Percentiles rank a stretch among this genome's conserved stretches.
Evolutionary conservation across 805 yeast species (phyloP).

Genomic region (Saccharomycopsis sp.): DNA sequence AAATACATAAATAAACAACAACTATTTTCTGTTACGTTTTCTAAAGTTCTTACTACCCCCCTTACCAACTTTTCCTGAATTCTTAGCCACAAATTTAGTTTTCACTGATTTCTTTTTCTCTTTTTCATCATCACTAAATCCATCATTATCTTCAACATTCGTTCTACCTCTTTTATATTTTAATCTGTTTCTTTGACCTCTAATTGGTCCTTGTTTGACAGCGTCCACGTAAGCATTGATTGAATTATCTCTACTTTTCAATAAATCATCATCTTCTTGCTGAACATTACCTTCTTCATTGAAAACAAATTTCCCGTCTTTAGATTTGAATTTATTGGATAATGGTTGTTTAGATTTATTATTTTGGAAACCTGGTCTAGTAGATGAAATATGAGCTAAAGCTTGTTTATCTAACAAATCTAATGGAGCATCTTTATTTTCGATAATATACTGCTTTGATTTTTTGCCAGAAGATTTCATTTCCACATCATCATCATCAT

Average conservation of each 20-base stretch:
- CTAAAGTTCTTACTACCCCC: slow-evolving; percentile 7
- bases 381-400: slow-evolving; percentile 78
- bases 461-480: slow-evolving; percentile 20
- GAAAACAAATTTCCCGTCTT: slow-evolving; percentile 62
- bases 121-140: slow-evolving; percentile 34
- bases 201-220: slow-evolving; percentile 81
- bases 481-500: slow-evolving; percentile 19
- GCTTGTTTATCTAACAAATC: slow-evolving; percentile 82
- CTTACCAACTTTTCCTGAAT: background rate
- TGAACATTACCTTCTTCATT: slow-evolving; percentile 34
- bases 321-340: slow-evolving; percentile 33
- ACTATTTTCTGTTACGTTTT: background rate
- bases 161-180: slow-evolving; percentile 65
- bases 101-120: background rate
- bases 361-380: slow-evolving; percentile 43
- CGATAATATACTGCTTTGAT: slow-evolving; percentile 61
- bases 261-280: slow-evolving; percentile 37
- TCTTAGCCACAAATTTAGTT: background rate
- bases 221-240: slow-evolving; percentile 92
- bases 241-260: slow-evolving; percentile 38
- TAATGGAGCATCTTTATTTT: slow-evolving; percentile 68
- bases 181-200: slow-evolving; percentile 87
- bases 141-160: slow-evolving; percentile 42
- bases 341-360: slow-evolving; percentile 17
- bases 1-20: background rate